Evolutionary conservation across 495 filamentous ascomycete genomes (phyloP).

Genomic region (Sordaria brevicollis): DNA sequence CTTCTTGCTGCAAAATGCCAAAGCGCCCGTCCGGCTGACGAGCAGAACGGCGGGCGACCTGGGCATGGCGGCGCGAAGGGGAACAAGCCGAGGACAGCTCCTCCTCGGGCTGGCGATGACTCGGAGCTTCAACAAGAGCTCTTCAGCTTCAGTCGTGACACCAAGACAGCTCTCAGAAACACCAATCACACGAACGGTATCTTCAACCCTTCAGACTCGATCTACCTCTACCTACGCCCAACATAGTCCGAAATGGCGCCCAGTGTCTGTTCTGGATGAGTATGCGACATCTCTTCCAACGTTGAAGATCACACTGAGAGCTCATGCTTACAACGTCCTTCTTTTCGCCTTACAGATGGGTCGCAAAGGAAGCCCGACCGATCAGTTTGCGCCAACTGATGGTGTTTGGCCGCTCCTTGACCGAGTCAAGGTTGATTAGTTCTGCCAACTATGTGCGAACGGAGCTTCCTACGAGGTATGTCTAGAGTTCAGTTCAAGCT

Average conservation of each 20-base stretch:
- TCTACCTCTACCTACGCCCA: not conserved
- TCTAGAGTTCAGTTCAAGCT: not conserved
- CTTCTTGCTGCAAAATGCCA: conserved; percentile 33
- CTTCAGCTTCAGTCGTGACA: not conserved
- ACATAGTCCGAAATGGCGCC: conserved; percentile 59
- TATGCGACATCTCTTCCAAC: conserved; percentile 29
- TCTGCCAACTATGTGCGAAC: conserved; percentile 96
- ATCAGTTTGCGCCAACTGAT: conserved; percentile 88
- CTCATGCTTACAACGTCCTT: conserved; percentile 11
- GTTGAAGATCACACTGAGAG: not conserved
- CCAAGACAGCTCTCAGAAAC: not conserved
- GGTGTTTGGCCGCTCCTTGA: conserved; percentile 83
- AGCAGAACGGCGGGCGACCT: conserved; percentile 5
- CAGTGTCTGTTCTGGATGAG: conserved; percentile 80
- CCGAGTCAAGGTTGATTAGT: conserved; percentile 77
- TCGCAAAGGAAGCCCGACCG: conserved; percentile 69
- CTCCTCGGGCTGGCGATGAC: not conserved
- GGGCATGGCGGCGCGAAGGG: conserved; percentile 2
- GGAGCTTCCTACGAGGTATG: conserved; percentile 78
- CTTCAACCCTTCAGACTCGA: not conserved
- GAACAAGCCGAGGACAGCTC: conserved; percentile 5
- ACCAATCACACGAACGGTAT: not conserved
- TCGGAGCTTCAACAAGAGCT: not conserved
- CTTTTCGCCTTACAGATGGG: conserved; percentile 53
- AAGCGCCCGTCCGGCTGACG: conserved; percentile 30